Percentiles rank a stretch among this genome's conserved stretches.
phyloP scores from a whole-genome alignment of 2,329 filamentous ascomycete species.

The Exophiala xenobiotica region DNA sequence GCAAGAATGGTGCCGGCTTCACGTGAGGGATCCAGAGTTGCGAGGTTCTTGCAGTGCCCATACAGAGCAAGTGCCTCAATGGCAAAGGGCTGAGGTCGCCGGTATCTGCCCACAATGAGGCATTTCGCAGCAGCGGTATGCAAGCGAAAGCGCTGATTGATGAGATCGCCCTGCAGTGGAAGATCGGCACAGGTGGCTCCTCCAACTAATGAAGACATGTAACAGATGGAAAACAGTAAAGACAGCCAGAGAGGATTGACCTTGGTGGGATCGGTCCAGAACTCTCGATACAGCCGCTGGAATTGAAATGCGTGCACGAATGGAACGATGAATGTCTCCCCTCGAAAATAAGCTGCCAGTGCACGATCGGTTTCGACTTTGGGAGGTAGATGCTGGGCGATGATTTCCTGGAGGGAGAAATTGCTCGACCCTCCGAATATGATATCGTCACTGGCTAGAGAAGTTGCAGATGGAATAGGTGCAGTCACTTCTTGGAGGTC shows the following conservation, averaged over 20 bases:
- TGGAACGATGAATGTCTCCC: conserved; percentile 21
- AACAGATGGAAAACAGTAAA: conserved; percentile 53
- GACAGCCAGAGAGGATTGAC: conserved; percentile 53
- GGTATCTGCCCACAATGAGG: conserved; percentile 49
- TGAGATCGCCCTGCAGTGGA: conserved; percentile 48
- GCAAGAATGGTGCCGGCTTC: conserved; percentile 55
- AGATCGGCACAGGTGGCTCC: neutral
- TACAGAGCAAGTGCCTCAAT: conserved; percentile 37
- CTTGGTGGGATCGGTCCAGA: conserved; percentile 51
- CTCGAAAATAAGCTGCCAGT: conserved; percentile 23
- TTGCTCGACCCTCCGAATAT: conserved; percentile 18
- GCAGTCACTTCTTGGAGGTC: conserved; percentile 4
- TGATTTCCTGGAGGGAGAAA: conserved; percentile 14
- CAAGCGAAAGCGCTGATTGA: conserved; percentile 40
- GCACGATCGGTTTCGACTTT: conserved; percentile 19
- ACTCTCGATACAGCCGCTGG: conserved; percentile 48
- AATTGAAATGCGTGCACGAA: conserved; percentile 22
- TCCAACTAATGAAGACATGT: conserved; percentile 14
- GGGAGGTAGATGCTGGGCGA: conserved; percentile 18
- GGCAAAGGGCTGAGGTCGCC: conserved; percentile 24
- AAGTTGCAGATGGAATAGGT: neutral
- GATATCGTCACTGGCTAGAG: conserved; percentile 4
- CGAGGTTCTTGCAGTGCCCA: conserved; percentile 53
- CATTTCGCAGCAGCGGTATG: conserved; percentile 48
- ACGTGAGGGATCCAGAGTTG: conserved; percentile 53